phyloP scores from a whole-genome alignment of 768 basidiomycete species.

The Pleurotus pulmonarius region DNA sequence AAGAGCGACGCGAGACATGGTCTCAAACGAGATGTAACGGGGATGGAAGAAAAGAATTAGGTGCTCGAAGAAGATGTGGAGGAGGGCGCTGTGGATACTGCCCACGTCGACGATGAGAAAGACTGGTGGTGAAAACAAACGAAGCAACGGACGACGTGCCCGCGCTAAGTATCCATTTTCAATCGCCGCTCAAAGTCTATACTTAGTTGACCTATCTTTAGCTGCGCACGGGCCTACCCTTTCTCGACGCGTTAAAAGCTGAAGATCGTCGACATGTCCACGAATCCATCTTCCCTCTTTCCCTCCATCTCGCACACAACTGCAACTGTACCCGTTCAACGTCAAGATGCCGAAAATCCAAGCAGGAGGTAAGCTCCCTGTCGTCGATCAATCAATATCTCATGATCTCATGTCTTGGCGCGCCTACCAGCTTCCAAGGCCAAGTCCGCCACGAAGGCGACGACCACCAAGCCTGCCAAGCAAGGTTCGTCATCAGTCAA shows the following conservation, averaged over 20 bases:
- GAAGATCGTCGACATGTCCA: too few species aligned
- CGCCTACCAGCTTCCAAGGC: slow-evolving; percentile 2
- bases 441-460: slow-evolving; percentile 4
- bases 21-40: background rate
- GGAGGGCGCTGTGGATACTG: too few species aligned
- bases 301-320: background rate
- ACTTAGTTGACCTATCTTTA: too few species aligned
- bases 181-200: too few species aligned
- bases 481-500: background rate
- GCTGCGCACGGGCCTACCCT: too few species aligned
- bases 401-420: background rate
- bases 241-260: too few species aligned
- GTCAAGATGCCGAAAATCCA: background rate
- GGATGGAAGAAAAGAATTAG: too few species aligned
- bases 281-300: background rate
- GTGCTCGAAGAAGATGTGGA: too few species aligned
- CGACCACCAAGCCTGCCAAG: slow-evolving; percentile 3
- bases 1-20: slow-evolving; percentile 45
- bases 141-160: too few species aligned
- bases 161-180: too few species aligned
- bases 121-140: too few species aligned
- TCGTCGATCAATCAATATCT: background rate
- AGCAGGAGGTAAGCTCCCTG: background rate
- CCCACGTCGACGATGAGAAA: too few species aligned
- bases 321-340: background rate